Evolutionary conservation across 1,139 yeast genomes (phyloP), one percentile per base, ranked within the genome.

Genomic region (Magnusiomyces tetraspermus): DNA sequence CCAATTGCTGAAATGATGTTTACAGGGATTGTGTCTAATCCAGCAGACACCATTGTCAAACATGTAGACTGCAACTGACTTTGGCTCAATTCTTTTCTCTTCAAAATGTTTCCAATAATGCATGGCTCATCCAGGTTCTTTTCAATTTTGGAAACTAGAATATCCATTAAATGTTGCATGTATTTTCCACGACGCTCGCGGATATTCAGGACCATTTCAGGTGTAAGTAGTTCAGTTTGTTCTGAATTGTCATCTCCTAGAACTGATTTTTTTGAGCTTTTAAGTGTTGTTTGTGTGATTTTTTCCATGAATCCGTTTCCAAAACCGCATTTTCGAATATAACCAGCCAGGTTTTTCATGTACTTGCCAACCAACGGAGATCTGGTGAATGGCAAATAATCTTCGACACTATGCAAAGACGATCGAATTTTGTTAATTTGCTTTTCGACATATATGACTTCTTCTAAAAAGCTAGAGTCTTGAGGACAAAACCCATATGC

Each of bases 11-110:
- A 80, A 57, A 78, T 76, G 53, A 84, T 69, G 52, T 79, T 83
- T 31, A 83, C 71, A 0, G 90, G 84, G 0, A 84, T 79, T 55
- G 85, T 85, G 62, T 85, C 92, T 36, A 85, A 68, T 0, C 94
- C 94, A 3, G 92, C 92, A 59, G 89, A 82, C 0, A 85, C 82
- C 83, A 84, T 79, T 0, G 92, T 82, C 47, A 85, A 68, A 62
- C 90, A 83, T 6, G 83, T 74, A 48, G 87, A 79, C 52, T 75
- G 74, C 48, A 83, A 65, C 61, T 84, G 88, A 1, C 67, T 66
- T 1, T 63, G 66, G 3, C 67, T 65, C 31, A 76, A 57, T 17
- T 48, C 54, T n/a, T 60, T 48, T 8, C 46, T 48, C 8, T 62
- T 59, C 47, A 53, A 33, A 45, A 48, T 52, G 15, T 38, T 44